Evolutionary conservation across 495 filamentous ascomycete genomes (phyloP).

Genomic region (Hyphodiscus hymeniophilus): DNA sequence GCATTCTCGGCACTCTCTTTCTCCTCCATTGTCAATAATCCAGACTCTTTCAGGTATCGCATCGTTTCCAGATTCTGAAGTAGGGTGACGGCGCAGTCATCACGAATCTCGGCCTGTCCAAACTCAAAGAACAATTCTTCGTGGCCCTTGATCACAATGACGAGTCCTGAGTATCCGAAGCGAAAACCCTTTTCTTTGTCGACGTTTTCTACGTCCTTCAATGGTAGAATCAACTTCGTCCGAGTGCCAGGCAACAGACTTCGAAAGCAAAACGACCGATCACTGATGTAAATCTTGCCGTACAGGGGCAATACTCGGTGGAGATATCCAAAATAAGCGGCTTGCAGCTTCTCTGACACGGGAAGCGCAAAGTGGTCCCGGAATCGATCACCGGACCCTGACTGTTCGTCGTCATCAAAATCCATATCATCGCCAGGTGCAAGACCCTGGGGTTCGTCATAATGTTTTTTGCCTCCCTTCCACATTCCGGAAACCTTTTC

Average conservation of each 20-base stretch:
- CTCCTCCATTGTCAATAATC: slow-evolving; percentile 59
- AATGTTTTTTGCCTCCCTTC: slow-evolving; percentile 85
- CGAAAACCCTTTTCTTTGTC: slow-evolving; percentile 94
- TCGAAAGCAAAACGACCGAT: slow-evolving; percentile 87
- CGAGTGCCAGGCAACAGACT: slow-evolving; percentile 83
- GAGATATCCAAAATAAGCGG: slow-evolving; percentile 82
- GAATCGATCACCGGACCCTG: slow-evolving; percentile 65
- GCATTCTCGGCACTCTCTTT: slow-evolving; percentile 67
- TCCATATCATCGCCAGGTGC: slow-evolving; percentile 50
- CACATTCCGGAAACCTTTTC: slow-evolving; percentile 98
- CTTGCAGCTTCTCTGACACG: slow-evolving; percentile 74
- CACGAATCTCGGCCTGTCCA: slow-evolving; percentile 59
- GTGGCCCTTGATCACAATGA: slow-evolving; percentile 85
- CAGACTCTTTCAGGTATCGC: slow-evolving; percentile 64
- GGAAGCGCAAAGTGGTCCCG: slow-evolving; percentile 85
- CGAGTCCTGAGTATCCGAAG: slow-evolving; percentile 85
- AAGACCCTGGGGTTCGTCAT: slow-evolving; percentile 64
- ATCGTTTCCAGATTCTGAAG: slow-evolving; percentile 66
- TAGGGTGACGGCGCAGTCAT: slow-evolving; percentile 82
- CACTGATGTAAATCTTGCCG: slow-evolving; percentile 93
- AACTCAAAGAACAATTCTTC: slow-evolving; percentile 99
- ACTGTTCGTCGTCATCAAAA: slow-evolving; percentile 54
- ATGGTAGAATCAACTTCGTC: slow-evolving; percentile 85
- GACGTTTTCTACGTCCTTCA: slow-evolving; percentile 89
- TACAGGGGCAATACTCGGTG: slow-evolving; percentile 87